These are phyloP conservation scores for Fusarium beomiforme DNA, from an alignment of 2,329 filamentous ascomycete genomes.

Conservation along the genomic window DNA sequence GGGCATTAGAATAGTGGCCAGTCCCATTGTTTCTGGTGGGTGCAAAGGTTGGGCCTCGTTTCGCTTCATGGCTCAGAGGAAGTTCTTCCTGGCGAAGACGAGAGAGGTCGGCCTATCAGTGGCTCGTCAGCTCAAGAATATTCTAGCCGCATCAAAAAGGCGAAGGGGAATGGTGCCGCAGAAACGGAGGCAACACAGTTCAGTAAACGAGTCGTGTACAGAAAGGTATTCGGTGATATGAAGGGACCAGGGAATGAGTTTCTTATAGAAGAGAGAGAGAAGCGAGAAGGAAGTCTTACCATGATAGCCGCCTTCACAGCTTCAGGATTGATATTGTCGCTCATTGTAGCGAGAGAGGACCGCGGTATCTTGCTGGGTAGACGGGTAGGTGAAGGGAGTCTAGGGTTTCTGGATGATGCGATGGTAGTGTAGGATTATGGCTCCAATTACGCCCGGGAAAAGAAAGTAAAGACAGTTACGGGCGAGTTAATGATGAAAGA, in stretches of 20 bases:
- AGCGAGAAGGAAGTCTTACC: conserved; percentile 20
- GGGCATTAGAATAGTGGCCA: background rate
- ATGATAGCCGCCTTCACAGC: conserved; percentile 13
- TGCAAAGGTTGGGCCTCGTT: conserved; percentile 5
- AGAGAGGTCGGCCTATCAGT: conserved; percentile 34
- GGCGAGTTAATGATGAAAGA: too few species aligned
- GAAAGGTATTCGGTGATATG: background rate
- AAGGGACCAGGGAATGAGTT: background rate
- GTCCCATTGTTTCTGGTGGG: conserved; percentile 25
- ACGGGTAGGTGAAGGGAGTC: background rate
- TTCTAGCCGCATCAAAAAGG: background rate
- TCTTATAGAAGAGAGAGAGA: background rate
- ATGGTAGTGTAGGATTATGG: too few species aligned
- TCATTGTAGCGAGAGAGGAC: conserved; percentile 17
- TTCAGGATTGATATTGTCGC: conserved; percentile 9
- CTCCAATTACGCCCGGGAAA: background rate
- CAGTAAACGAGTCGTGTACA: background rate
- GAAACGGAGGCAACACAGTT: background rate
- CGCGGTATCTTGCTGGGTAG: too few species aligned
- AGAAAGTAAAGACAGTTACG: background rate
- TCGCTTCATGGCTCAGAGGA: conserved; percentile 24
- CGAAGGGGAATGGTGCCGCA: background rate
- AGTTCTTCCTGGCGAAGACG: conserved; percentile 40
- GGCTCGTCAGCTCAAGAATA: background rate
- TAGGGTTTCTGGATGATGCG: background rate